A percentile compares a stretch with the other conserved stretches of the same genome.
Conservation (phyloP, 768 basidiomycete species). For the Hortiboletus campestris region DNA sequence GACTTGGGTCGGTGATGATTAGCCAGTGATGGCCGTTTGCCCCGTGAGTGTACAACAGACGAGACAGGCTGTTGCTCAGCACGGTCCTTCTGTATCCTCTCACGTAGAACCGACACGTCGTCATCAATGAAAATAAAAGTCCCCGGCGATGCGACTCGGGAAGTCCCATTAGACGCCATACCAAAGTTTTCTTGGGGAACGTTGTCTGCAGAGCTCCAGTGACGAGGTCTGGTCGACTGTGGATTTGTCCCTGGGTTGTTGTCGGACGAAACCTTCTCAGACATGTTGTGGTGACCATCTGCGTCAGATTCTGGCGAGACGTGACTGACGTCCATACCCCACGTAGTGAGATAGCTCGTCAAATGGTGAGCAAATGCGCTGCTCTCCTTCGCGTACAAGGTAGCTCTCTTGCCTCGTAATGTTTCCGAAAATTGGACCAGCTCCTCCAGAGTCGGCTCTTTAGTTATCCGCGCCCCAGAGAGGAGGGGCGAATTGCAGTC, state of each 20-base stretch:
- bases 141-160: conserved; percentile 28
- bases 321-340: conserved; percentile 94
- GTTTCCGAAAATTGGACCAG: conserved; percentile 77
- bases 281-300: conserved; percentile 35
- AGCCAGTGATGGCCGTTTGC: conserved; percentile 67
- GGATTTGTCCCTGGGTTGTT: background rate
- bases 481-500: conserved; percentile 51
- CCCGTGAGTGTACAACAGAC: conserved; percentile 41
- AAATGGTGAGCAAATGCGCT: conserved; percentile 91
- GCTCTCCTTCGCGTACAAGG: conserved; percentile 80
- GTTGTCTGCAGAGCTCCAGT: conserved; percentile 21
- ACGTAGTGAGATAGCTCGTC: conserved; percentile 88
- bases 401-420: conserved; percentile 79
- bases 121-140: conserved; percentile 92
- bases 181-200: conserved; percentile 19
- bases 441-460: conserved; percentile 80
- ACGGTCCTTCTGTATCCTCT: conserved; percentile 67
- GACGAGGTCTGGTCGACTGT: conserved; percentile 19
- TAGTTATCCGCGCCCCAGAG: conserved; percentile 48
- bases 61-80: conserved; percentile 44
- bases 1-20: conserved; percentile 74
- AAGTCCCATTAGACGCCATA: conserved; percentile 19
- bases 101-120: conserved; percentile 75
- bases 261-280: conserved; percentile 17
- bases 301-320: conserved; percentile 57